A percentile compares a stretch with the other conserved stretches of the same genome.
Evolutionary conservation across 116 monocot species (phyloP).

Genomic region (Iris pallida): DNA sequence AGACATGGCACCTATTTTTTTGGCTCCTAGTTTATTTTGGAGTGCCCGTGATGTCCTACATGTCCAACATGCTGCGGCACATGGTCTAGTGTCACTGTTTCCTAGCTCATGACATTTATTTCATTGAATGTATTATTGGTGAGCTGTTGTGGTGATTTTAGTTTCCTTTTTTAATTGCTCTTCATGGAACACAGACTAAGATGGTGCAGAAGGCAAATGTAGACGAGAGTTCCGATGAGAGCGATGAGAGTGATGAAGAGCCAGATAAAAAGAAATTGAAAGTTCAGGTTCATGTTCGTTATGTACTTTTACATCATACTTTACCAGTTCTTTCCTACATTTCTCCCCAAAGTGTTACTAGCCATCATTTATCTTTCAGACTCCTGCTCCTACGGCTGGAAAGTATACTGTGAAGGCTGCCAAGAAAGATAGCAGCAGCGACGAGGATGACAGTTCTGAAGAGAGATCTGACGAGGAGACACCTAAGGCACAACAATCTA

Average conservation of each 20-base stretch:
- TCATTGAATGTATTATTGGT: too few relatives aligned
- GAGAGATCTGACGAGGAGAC: conserved; percentile 4
- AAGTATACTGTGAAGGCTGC: background rate
- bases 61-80: too few relatives aligned
- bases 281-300: conserved; percentile 11
- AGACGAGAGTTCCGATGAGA: conserved; percentile 17
- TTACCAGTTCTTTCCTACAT: background rate
- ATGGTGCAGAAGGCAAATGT: background rate
- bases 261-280: conserved; percentile 20
- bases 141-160: background rate
- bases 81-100: too few relatives aligned
- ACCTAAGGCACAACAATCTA: background rate
- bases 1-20: too few relatives aligned
- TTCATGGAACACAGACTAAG: background rate
- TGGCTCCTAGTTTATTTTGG: too few relatives aligned
- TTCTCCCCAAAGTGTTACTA: background rate
- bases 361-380: background rate
- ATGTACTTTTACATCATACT: too few relatives aligned
- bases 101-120: too few relatives aligned
- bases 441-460: conserved; percentile 2
- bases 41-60: too few relatives aligned
- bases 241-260: conserved; percentile 21
- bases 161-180: background rate
- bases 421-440: conserved; percentile 2
- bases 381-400: background rate